A percentile compares a stretch with the other conserved stretches of the same genome.
Conservation (phyloP, 208 protist species). For the Wallacemonas sp. region DNA sequence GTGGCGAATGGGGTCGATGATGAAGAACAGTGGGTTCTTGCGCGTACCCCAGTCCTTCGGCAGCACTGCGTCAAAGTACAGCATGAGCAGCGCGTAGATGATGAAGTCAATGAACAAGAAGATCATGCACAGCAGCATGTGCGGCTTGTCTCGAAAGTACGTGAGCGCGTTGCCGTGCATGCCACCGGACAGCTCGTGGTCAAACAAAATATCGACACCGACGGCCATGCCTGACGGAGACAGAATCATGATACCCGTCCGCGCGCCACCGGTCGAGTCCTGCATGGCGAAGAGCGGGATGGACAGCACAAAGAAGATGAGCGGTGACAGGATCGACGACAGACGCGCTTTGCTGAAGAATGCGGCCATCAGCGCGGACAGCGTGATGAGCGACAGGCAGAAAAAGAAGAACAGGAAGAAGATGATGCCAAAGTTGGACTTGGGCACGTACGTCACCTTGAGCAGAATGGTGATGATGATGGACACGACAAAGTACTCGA, state of each 20-base stretch:
- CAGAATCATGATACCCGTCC: constrained; percentile 37
- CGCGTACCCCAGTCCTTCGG: constrained; percentile 60
- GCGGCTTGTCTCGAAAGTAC: constrained; percentile 37
- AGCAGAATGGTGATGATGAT: constrained; percentile 61
- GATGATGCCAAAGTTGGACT: constrained; percentile 45
- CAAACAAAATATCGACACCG: constrained; percentile 48
- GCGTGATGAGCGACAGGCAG: constrained; percentile 37
- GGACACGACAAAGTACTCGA: constrained; percentile 46
- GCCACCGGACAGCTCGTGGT: constrained; percentile 38
- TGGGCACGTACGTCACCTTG: constrained; percentile 40
- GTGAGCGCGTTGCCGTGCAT: constrained; percentile 20
- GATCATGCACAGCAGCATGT: constrained; percentile 39
- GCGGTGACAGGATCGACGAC: constrained; percentile 55
- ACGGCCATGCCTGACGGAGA: constrained; percentile 55
- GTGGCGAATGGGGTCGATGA: constrained; percentile 35
- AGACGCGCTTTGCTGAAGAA: constrained; percentile 78
- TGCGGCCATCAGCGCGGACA: constrained; percentile 51
- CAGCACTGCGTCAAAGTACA: constrained; percentile 79
- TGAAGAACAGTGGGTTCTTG: constrained; percentile 63
- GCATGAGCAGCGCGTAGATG: constrained; percentile 59
- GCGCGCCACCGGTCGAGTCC: constrained; percentile 19
- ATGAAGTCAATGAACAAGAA: constrained; percentile 47
- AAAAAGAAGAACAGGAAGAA: constrained; percentile 73
- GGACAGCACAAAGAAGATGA: constrained; percentile 67
- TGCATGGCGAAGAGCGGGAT: constrained; percentile 60